Evolutionary conservation across 2,329 filamentous ascomycete genomes (phyloP), one percentile per base, ranked within the genome.

Genomic region (Rhynchosporium secalis): DNA sequence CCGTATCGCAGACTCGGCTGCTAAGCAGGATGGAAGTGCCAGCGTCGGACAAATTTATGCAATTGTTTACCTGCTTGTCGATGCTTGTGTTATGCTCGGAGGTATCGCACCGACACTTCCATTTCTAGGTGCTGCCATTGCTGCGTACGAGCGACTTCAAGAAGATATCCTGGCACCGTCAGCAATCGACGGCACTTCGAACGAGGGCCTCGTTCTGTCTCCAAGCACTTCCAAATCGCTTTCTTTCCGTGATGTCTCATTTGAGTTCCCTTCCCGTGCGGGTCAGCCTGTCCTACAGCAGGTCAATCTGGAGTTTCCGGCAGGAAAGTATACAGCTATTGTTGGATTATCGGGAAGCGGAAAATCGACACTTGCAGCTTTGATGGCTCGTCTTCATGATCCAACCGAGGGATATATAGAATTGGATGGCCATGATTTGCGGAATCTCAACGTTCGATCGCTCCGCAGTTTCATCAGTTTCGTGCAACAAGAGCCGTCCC

Each of bases 301-400:
- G 33, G 63, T 76, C 7, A 68, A 65, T 58, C 58, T 77, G 5
- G 67, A 60, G 2, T 68, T 75, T 61, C 63, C 66, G 40, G 68
- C 72, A 12, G 70, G 72, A 29, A 72, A 75, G 48, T 65, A 59
- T 29, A 86, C 83, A 0, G 84, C 83, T 3, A 77, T 86, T 40
- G 83, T 86, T 2, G 85, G 84, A 0, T 77, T 83, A 0, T 85
- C 82, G 0, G 83, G 83, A 1, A 83, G 80, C 59, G 83, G 82
- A 3, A 85, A 86, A 65, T 83, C 81, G 4, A 85, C 82, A 2
- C 75, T 84, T 68, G 80, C 83, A 1, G 80, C 79, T 4, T 74
- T 87, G 3, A 72, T 84, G 1, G 80, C 83, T 43, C 77, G 86
- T 43, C 78, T 87, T 36, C 87, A 88, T 66, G 81, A 86, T 57